These are phyloP conservation scores for Diplosphaera chodatii DNA, from an alignment of 139 green algal species.

Conservation along the genomic window DNA sequence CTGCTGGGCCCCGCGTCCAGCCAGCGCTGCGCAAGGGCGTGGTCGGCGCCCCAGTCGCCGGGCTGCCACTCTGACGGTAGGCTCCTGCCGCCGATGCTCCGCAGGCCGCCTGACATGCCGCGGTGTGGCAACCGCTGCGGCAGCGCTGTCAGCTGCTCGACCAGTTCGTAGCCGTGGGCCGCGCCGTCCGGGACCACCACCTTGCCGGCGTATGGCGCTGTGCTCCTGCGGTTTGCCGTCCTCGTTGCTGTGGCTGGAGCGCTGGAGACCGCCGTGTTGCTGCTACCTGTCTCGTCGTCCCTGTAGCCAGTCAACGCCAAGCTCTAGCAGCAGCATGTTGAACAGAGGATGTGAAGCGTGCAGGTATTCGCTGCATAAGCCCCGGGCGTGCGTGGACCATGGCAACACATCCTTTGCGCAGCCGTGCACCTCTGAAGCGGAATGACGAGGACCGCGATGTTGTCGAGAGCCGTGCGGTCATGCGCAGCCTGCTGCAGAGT, in stretches of 20 bases:
- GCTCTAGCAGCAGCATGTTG: too few relatives aligned
- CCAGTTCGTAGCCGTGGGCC: neutral
- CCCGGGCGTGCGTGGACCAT: too few relatives aligned
- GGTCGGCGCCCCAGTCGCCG: neutral
- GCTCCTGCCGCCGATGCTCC: neutral
- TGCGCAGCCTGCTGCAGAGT: constrained; percentile 40
- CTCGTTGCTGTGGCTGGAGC: too few relatives aligned
- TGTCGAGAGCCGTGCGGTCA: constrained; percentile 48
- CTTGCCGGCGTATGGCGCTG: neutral
- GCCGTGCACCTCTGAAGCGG: neutral
- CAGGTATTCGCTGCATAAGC: too few relatives aligned
- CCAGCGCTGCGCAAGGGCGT: neutral
- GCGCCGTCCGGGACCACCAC: neutral
- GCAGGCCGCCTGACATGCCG: neutral
- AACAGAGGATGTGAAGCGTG: too few relatives aligned
- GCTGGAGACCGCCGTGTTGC: too few relatives aligned
- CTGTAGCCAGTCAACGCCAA: too few relatives aligned
- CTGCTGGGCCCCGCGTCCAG: too few relatives aligned
- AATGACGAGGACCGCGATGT: constrained; percentile 49
- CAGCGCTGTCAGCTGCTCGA: neutral
- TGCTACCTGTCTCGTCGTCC: too few relatives aligned
- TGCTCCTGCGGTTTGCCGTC: too few relatives aligned
- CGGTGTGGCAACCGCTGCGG: neutral
- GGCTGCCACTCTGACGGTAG: neutral
- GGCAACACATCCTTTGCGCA: too few relatives aligned